Base-by-base conservation (phyloP, 208 protist species). In the Leishmania lainsoni region DNA sequence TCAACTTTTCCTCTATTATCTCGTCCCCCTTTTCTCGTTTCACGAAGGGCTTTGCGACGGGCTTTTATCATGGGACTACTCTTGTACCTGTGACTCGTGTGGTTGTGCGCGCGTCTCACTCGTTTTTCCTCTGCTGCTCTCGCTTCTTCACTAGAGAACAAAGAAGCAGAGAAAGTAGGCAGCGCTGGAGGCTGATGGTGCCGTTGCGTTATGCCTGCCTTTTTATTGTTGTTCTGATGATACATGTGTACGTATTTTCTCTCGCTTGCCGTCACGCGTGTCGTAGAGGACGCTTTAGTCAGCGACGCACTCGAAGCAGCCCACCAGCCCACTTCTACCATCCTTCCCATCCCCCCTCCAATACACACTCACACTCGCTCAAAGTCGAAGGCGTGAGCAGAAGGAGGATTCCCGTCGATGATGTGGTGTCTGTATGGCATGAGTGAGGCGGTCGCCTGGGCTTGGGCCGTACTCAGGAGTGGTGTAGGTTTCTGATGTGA, bases 401-500 rank as follows among this genome's bases (percentile, higher is more conserved):
- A 63, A 17, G 17, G 5, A 48, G 16, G 17, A 45, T 66, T 1
- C 78, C 58, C 16, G 48, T n/a, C 6, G 75, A 76, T n/a, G 49
- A 61, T 51, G 48, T 80, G 1, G 75, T 78, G 48, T 70, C 26
- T 20, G 70, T 77, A 59, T 54, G 29, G 14, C 70, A 16, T 61
- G 26, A 72, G 74, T 49, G 56, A 42, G 8, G 68, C 69, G 58
- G 5, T 29, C 51, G 56, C 49, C 3, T 54, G 42, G 32, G 10
- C 49, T 20, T 59, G 32, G 42, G 63, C 70, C 2, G 59, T 78
- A 3, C 20, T 80, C 32, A 48, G 81, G 81, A 39, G 69, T 78
- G 17, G 66, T 81, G 54, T 58, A 77, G 59, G 39, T 54, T 20
- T 35, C 73, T 32, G 76, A 80, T 66, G 75, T 35, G 20, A 73